phyloP scores from a whole-genome alignment of 495 filamentous ascomycete genomes.

The Xylaria grammica region DNA sequence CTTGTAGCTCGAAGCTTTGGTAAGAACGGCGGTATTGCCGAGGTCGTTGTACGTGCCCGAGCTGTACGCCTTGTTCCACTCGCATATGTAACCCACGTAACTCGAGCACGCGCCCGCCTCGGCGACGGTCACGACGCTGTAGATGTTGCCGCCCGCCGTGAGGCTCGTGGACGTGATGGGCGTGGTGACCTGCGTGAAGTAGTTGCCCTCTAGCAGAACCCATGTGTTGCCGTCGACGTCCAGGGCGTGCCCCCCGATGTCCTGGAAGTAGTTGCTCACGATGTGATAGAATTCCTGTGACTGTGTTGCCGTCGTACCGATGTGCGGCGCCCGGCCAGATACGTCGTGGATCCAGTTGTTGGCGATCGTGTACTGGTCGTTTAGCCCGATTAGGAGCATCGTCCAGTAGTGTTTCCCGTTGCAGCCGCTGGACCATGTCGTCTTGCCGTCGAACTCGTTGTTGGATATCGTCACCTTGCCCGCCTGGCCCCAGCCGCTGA shows the following conservation, averaged over 20 bases:
- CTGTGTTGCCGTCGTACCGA: not conserved
- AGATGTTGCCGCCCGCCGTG: no score
- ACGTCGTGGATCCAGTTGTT: not conserved
- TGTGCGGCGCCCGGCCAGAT: not conserved
- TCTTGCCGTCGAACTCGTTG: not conserved
- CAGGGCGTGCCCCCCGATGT: not conserved
- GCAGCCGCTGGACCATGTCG: not conserved
- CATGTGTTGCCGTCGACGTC: no score
- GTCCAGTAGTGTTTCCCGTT: not conserved
- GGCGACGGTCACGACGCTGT: no score
- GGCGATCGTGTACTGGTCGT: not conserved
- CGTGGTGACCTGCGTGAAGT: no score
- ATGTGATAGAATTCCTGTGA: not conserved
- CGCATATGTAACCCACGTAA: no score
- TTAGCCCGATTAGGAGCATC: not conserved
- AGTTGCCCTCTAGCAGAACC: no score
- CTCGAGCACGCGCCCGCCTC: no score
- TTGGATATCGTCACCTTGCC: not conserved
- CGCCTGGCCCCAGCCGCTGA: not conserved
- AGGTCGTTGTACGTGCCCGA: not conserved
- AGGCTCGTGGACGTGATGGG: no score
- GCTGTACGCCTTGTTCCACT: no score
- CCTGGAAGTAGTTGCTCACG: not conserved
- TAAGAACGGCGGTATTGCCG: not conserved
- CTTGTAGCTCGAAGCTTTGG: not conserved